A percentile compares a stretch with the other conserved stretches of the same genome.
phyloP scores from a whole-genome alignment of 257 asterid species.

The Linaria vulgaris region DNA sequence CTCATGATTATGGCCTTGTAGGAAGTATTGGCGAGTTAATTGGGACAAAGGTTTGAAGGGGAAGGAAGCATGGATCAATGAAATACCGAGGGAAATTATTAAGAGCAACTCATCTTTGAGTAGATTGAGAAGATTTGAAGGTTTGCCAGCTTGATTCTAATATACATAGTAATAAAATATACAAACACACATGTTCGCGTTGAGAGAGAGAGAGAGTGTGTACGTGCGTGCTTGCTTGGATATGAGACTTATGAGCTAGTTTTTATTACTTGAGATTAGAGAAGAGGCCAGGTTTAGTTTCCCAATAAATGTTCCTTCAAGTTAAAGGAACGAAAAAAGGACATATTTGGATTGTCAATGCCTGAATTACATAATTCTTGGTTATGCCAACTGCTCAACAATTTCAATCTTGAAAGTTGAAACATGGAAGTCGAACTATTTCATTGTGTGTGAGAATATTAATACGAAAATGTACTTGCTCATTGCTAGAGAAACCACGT shows the following conservation, averaged over 20 bases:
- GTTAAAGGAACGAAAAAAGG: slow-evolving; percentile 34
- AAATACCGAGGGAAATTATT: slow-evolving; percentile 26
- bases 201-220: background rate
- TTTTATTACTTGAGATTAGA: too few species aligned
- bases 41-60: slow-evolving; percentile 37
- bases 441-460: background rate
- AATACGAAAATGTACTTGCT: background rate
- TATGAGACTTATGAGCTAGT: too few species aligned
- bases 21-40: slow-evolving; percentile 33
- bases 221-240: slow-evolving; percentile 33
- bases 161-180: slow-evolving; percentile 1
- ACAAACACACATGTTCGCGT: slow-evolving; percentile 6
- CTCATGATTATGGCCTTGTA: slow-evolving; percentile 40
- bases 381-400: slow-evolving; percentile 19
- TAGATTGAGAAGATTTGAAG: slow-evolving; percentile 32
- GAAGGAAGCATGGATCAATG: slow-evolving; percentile 77
- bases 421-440: slow-evolving; percentile 14
- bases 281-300: slow-evolving; percentile 27
- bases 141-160: slow-evolving; percentile 32
- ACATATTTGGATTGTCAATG: slow-evolving; percentile 34
- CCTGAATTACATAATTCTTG: slow-evolving; percentile 22
- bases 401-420: slow-evolving; percentile 27
- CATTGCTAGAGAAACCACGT: background rate
- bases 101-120: slow-evolving; percentile 21
- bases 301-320: slow-evolving; percentile 44